Percentiles rank a stretch among this genome's conserved stretches.
Conservation (phyloP, 768 basidiomycete genomes). For the Suillus luteus region DNA sequence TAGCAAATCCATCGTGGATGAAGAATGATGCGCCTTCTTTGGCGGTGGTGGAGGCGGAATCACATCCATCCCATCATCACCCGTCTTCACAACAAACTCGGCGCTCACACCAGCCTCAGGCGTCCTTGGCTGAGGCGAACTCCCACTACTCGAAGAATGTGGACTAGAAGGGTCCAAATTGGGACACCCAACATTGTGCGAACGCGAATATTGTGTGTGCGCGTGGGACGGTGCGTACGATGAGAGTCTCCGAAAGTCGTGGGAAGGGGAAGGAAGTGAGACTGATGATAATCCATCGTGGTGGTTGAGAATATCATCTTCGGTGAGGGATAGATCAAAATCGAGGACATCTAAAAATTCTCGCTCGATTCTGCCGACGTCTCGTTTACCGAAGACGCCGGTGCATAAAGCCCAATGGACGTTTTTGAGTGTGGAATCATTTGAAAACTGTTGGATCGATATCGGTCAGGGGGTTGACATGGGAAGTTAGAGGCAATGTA, state of each 20-base stretch:
- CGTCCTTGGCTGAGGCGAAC: slow-evolving; percentile 36
- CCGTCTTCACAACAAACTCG: slow-evolving; percentile 24
- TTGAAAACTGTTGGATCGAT: slow-evolving; percentile 84
- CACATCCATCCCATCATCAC: slow-evolving; percentile 26
- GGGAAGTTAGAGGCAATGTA: slow-evolving; percentile 35
- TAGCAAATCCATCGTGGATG: slow-evolving; percentile 46
- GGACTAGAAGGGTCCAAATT: slow-evolving; percentile 46
- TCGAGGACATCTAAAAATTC: slow-evolving; percentile 81
- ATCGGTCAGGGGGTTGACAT: slow-evolving; percentile 13
- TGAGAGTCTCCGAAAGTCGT: slow-evolving; percentile 30
- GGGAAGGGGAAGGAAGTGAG: slow-evolving; percentile 26
- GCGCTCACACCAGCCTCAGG: slow-evolving; percentile 21
- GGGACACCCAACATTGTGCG: slow-evolving; percentile 36
- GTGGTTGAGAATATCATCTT: slow-evolving; percentile 59
- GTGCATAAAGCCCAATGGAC: slow-evolving; percentile 89
- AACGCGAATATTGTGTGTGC: slow-evolving; percentile 21
- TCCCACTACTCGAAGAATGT: slow-evolving; percentile 39
- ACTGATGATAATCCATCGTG: slow-evolving; percentile 38
- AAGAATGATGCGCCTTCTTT: slow-evolving; percentile 26
- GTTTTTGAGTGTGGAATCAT: slow-evolving; percentile 90
- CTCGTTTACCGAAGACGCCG: slow-evolving; percentile 78
- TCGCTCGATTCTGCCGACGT: slow-evolving; percentile 79
- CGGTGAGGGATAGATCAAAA: slow-evolving; percentile 67
- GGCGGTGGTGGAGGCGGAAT: slow-evolving; percentile 26
- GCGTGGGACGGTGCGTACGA: slow-evolving; percentile 20